Percentiles rank a stretch among this genome's conserved stretches.
Conservation (phyloP, 1,139 yeast species). For the Yamadazyma membranifaciens region DNA sequence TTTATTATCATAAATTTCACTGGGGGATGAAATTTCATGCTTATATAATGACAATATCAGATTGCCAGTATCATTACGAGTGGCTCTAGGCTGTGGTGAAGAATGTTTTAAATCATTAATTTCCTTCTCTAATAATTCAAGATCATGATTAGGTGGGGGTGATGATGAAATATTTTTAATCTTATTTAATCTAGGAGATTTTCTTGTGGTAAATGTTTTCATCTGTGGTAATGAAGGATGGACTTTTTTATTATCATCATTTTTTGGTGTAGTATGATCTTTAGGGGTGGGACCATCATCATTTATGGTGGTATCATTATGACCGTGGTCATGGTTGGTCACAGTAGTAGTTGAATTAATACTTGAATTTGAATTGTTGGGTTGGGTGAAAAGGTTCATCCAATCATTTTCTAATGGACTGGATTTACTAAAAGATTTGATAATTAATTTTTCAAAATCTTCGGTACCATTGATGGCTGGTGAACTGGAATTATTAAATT, state of each 20-base stretch:
- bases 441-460: slow-evolving; percentile 41
- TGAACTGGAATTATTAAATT: slow-evolving; percentile 15
- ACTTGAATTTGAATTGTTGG: slow-evolving; percentile 2
- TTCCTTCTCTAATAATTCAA: slow-evolving; percentile 21
- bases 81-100: slow-evolving; percentile 34
- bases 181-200: slow-evolving; percentile 24
- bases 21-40: slow-evolving; percentile 14
- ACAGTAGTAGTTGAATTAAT: background rate
- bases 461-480: slow-evolving; percentile 22
- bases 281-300: slow-evolving; percentile 43
- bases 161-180: slow-evolving; percentile 45
- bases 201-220: slow-evolving; percentile 27
- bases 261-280: slow-evolving; percentile 41
- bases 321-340: too few relatives aligned
- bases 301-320: background rate
- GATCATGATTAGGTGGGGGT: slow-evolving; percentile 21
- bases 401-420: slow-evolving; percentile 32
- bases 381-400: slow-evolving; percentile 34
- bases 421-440: slow-evolving; percentile 35
- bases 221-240: slow-evolving; percentile 28
- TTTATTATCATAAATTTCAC: slow-evolving; percentile 9
- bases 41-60: slow-evolving; percentile 30
- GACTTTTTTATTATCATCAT: slow-evolving; percentile 13
- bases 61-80: slow-evolving; percentile 37
- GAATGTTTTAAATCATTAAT: slow-evolving; percentile 18